Conservation (phyloP, 2,329 filamentous ascomycete species). For the Colletotrichum sp. region DNA sequence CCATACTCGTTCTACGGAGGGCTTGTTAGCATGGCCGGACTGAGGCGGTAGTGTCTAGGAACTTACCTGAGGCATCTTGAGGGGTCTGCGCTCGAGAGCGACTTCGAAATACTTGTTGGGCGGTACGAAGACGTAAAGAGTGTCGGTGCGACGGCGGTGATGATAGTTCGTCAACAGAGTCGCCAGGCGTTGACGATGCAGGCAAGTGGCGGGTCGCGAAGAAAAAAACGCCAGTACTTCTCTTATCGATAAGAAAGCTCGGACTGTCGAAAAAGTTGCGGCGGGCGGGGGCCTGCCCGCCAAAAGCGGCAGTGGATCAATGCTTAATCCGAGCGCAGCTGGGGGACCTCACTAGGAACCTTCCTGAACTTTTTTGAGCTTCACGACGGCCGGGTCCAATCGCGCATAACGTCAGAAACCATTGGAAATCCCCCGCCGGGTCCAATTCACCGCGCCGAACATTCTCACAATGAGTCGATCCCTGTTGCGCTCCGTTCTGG, state of each 20-base stretch:
- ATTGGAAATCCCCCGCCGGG: neutral
- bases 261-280: neutral
- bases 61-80: conserved; percentile 20
- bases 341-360: neutral
- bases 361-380: conserved; percentile 20
- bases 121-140: neutral
- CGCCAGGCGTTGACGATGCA: neutral
- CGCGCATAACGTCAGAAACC: neutral
- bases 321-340: neutral
- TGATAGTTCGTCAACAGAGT: neutral
- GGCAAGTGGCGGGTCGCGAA: conserved; percentile 18
- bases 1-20: conserved; percentile 52
- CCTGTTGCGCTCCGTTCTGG: conserved; percentile 67
- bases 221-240: conserved; percentile 5
- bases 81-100: neutral
- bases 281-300: neutral
- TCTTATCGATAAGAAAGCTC: conserved; percentile 6
- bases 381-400: neutral
- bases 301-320: neutral
- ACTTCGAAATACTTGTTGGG: neutral
- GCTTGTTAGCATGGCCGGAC: neutral
- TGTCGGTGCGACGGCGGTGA: neutral
- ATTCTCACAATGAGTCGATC: conserved; percentile 58
- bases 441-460: neutral
- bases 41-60: neutral